Evolutionary conservation across 2,329 filamentous ascomycete species (phyloP), one percentile per base, ranked within the genome.

Genomic region (Cordyceps sp.): DNA sequence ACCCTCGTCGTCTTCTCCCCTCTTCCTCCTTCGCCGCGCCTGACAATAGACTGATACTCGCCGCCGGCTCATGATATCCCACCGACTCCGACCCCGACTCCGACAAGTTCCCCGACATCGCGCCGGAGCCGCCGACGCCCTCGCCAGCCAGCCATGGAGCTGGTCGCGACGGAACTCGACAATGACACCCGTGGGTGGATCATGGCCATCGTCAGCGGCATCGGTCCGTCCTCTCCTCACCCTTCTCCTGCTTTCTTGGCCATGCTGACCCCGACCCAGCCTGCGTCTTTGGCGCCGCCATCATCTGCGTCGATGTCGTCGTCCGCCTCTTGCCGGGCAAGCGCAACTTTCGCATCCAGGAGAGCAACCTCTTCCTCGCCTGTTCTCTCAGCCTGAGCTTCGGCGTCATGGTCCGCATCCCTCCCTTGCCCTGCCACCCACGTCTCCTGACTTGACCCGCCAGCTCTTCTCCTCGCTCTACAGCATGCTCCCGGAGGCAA

Each of bases 101-200:
- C n/a, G n/a, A n/a, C n/a, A n/a, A n/a, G n/a, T n/a, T n/a, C n/a
- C n/a, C n/a, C n/a, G n/a, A n/a, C n/a, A n/a, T n/a, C n/a, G n/a
- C n/a, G n/a, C n/a, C n/a, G n/a, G n/a, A n/a, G 20, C 20, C 20
- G 20, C 20, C 20, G 20, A 6, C 6, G 20, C 20, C 10, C 20
- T n/a, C n/a, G n/a, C n/a, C n/a, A n/a, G 28, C 27, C 30, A 24
- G 48, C 45, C 49, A 66, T 64, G 58, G 51, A 52, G 33, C 35
- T 51, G 42, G 41, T 35, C 35, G 42, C 41, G 34, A 44, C 42
- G 31, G 53, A 45, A 23, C 48, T 79, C 41, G 67, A 74, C 50
- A 90, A 88, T 60, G 88, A 96, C 60, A 78, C 78, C 39, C 73
- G 85, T 40, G 88, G 90, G 46, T 96, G 88, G 88, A 78, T 96